Evolutionary conservation across 2,329 filamentous ascomycete genomes (phyloP), one percentile per base, ranked within the genome.

Genomic region (Fusarium irregulare): DNA sequence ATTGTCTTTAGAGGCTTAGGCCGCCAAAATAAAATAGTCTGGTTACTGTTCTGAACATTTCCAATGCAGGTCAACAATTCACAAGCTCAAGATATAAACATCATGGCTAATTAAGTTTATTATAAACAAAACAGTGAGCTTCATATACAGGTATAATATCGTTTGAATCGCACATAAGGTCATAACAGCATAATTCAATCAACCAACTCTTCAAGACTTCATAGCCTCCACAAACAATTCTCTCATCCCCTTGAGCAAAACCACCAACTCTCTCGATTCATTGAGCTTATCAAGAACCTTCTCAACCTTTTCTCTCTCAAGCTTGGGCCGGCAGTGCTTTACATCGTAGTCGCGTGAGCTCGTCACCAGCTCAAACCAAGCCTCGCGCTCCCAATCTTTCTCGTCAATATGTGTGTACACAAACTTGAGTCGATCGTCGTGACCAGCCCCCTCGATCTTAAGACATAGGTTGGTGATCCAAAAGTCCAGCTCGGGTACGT

Each of bases 401-500:
- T 97, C 93, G 77, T 97, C 90, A 47, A 98, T 85, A 79, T 97
- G 93, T 28, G 89, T 92, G 77, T 93, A 99, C 4, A 96, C 88
- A 78, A 99, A 97, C 80, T 95, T 95, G 73, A 99, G 84, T 27
- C 92, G 87, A 80, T 98, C 94, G 68, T 93, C 90, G 76, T 89
- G 88, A 2, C 93, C 94, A 0, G 93, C 92, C 3, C 95, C 95
- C 77, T 98, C 95, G 76, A 99, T 97, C 65, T 92, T 86, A 77
- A 98, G 80, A 62, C 95, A 94, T 64, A 99, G 84, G 78, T 95
- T 96, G 57, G 91, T 92, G 78, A 97, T 92, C 96, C 96, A 99
- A 78, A 98, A 98, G 73, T 94, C 92, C 47, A 99, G 86, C 83
- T 99, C 96, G 0, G 96, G 96, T 45, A 93, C 88, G 80, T 99